Percentiles rank a stretch among this genome's conserved stretches.
Conservation (phyloP, 2,329 filamentous ascomycete species). For the Pseudocercospora musae region DNA sequence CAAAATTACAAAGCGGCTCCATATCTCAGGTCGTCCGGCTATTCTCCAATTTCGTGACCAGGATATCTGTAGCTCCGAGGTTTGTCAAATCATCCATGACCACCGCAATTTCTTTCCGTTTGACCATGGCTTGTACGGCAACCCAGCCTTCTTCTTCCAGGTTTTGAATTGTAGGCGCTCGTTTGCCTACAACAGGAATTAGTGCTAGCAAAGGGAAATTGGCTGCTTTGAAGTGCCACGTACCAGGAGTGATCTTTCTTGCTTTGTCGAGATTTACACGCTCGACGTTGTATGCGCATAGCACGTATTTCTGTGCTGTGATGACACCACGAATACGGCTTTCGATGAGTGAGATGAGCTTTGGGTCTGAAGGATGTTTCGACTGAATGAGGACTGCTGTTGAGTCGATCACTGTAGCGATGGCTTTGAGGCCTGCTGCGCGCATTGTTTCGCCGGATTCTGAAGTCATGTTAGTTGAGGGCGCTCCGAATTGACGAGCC, state of each 20-base stretch:
- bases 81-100: constrained; percentile 81
- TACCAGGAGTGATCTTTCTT: constrained; percentile 68
- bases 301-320: constrained; percentile 86
- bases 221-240: too few species aligned
- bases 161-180: constrained; percentile 85
- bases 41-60: constrained; percentile 84
- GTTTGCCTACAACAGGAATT: constrained; percentile 59
- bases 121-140: constrained; percentile 90
- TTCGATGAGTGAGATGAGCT: constrained; percentile 78
- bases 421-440: constrained; percentile 87
- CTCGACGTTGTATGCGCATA: constrained; percentile 94
- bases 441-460: constrained; percentile 99
- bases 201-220: too few species aligned
- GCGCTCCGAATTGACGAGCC: background rate
- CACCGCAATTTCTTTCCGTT: constrained; percentile 77
- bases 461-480: constrained; percentile 37
- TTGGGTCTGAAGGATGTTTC: constrained; percentile 72
- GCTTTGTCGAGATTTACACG: constrained; percentile 65
- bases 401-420: constrained; percentile 86
- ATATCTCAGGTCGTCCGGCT: constrained; percentile 49
- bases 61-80: constrained; percentile 77
- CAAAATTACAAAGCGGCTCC: background rate
- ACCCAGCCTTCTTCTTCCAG: constrained; percentile 90
- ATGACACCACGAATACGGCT: constrained; percentile 90
- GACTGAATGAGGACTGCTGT: constrained; percentile 91